phyloP scores from a whole-genome alignment of 768 basidiomycete species.

The Chalciporus chontae region DNA sequence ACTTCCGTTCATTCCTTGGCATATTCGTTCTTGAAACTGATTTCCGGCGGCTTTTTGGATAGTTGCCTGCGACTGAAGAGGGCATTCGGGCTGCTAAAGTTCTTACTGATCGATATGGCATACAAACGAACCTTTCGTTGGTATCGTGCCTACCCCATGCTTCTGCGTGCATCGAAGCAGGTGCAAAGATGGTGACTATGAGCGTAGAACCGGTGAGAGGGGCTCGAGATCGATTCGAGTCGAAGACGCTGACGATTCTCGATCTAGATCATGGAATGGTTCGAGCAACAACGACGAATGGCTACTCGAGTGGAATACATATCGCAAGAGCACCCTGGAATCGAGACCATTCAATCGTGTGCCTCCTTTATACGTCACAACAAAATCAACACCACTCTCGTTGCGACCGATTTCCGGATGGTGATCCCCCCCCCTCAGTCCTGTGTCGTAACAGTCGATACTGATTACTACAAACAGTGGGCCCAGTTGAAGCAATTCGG shows the following conservation, averaged over 20 bases:
- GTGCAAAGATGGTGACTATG: constrained; percentile 46
- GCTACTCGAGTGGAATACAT: neutral
- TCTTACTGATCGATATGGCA: constrained; percentile 36
- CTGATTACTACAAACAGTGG: constrained; percentile 29
- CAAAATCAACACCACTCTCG: constrained; percentile 37
- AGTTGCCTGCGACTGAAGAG: constrained; percentile 58
- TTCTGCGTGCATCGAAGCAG: constrained; percentile 51
- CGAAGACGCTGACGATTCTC: constrained; percentile 1
- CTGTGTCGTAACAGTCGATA: neutral
- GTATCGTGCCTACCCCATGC: constrained; percentile 57
- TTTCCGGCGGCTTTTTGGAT: neutral
- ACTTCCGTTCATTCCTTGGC: neutral
- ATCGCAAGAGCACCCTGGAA: constrained; percentile 37
- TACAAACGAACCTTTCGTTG: constrained; percentile 48
- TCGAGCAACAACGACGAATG: constrained; percentile 32
- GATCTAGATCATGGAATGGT: constrained; percentile 39
- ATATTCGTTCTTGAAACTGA: neutral
- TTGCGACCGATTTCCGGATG: constrained; percentile 41
- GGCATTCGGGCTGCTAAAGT: constrained; percentile 47
- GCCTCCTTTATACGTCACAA: constrained; percentile 41
- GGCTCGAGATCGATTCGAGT: neutral
- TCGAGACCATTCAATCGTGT: constrained; percentile 45
- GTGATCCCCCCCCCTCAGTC: constrained; percentile 25
- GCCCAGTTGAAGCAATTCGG: constrained; percentile 39
- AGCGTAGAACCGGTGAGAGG: constrained; percentile 45